A percentile compares a stretch with the other conserved stretches of the same genome.
These are phyloP conservation scores for Escovopsis sp. DNA, from an alignment of 2,329 filamentous ascomycete genomes.

Conservation along the genomic window DNA sequence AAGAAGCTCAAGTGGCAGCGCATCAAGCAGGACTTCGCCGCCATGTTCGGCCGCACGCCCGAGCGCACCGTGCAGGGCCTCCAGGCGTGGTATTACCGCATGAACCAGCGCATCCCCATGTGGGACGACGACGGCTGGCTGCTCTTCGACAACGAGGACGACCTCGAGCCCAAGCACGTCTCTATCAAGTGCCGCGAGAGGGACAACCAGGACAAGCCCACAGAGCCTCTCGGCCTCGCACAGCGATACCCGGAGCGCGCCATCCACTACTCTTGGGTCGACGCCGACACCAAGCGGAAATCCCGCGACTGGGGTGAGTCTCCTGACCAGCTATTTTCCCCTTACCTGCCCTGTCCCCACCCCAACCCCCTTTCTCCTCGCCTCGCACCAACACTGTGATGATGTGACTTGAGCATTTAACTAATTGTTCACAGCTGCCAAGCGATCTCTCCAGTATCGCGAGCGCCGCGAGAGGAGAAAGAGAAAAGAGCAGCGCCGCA, in stretches of 20 bases:
- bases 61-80: conserved; percentile 25
- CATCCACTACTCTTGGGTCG: conserved; percentile 29
- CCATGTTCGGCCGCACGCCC: conserved; percentile 22
- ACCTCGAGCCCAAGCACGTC: conserved; percentile 21
- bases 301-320: conserved; percentile 26
- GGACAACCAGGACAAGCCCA: conserved; percentile 20
- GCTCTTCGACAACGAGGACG: conserved; percentile 23
- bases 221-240: conserved; percentile 21
- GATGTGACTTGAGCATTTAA: no score
- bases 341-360: no score
- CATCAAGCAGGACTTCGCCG: conserved; percentile 23
- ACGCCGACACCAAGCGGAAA: conserved; percentile 20
- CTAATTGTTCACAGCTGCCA: conserved; percentile 15
- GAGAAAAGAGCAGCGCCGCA: conserved; percentile 22
- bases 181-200: conserved; percentile 25
- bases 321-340: no score
- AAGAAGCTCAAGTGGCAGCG: conserved; percentile 27
- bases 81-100: conserved; percentile 28
- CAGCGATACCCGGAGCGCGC: conserved; percentile 33
- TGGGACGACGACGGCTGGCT: conserved; percentile 26
- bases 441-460: conserved; percentile 20
- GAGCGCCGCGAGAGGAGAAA: conserved; percentile 22
- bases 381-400: no score
- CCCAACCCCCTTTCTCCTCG: no score
- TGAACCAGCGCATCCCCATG: conserved; percentile 25